A percentile compares a stretch with the other conserved stretches of the same genome.
Conservation (phyloP, 371 early-diverging fungal genomes). For the Mortierella sp. region DNA sequence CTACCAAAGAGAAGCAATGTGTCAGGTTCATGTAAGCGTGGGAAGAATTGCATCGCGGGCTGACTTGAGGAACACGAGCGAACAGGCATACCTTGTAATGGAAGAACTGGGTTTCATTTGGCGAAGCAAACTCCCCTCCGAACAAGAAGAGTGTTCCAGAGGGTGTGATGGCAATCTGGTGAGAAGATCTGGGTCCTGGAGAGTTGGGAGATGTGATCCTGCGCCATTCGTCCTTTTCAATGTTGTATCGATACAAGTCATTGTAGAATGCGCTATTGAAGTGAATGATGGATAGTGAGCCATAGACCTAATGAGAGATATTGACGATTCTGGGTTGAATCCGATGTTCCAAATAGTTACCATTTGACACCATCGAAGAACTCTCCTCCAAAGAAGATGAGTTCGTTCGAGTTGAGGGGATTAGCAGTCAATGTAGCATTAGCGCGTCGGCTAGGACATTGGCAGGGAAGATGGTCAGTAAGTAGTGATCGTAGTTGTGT, state of each 20-base stretch:
- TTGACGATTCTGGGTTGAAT: background rate
- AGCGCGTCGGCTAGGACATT: slow-evolving; percentile 55
- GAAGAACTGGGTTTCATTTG: slow-evolving; percentile 69
- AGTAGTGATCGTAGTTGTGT: too few species aligned
- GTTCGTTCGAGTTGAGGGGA: slow-evolving; percentile 62
- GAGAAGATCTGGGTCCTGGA: slow-evolving; percentile 70
- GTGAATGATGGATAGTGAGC: too few species aligned
- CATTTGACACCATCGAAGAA: slow-evolving; percentile 63
- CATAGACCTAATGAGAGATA: background rate
- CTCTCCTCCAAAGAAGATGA: slow-evolving; percentile 75
- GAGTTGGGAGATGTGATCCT: slow-evolving; percentile 66
- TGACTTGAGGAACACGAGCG: background rate
- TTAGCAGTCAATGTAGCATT: slow-evolving; percentile 65
- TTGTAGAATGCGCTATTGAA: slow-evolving; percentile 54
- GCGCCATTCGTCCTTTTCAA: slow-evolving; percentile 70
- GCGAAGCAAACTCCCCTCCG: slow-evolving; percentile 67
- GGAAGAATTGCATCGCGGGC: background rate
- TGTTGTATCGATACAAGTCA: slow-evolving; percentile 60
- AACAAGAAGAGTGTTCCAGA: slow-evolving; percentile 67
- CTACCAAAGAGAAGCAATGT: slow-evolving; percentile 13
- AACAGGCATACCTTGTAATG: slow-evolving; percentile 59
- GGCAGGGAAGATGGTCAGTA: too few species aligned
- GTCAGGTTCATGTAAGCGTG: background rate
- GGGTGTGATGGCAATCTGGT: slow-evolving; percentile 66
- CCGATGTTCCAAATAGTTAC: slow-evolving; percentile 10